A percentile compares a stretch with the other conserved stretches of the same genome.
These are phyloP conservation scores for Clavispora carvajalis DNA, from an alignment of 805 yeast species.

Conservation along the genomic window DNA sequence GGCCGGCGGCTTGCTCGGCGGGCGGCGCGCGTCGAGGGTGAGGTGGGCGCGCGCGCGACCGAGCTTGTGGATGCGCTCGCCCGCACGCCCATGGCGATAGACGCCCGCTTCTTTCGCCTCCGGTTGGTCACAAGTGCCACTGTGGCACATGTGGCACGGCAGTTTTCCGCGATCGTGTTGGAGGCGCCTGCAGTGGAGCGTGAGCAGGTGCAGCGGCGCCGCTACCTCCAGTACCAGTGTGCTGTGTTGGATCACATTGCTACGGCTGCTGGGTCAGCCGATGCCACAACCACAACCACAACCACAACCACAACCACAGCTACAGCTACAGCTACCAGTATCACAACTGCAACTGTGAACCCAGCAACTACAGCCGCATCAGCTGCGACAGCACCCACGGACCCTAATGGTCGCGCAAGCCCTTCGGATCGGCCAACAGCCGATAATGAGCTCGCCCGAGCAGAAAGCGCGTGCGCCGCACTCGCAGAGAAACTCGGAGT, in stretches of 20 bases:
- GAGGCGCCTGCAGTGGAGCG: not conserved
- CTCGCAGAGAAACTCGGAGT: slow-evolving; percentile 4
- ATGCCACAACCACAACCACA: not conserved
- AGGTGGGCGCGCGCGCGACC: slow-evolving; percentile 1
- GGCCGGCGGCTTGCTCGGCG: not conserved
- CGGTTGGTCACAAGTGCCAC: slow-evolving; percentile 4
- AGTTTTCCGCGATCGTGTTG: not conserved
- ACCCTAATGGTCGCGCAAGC: too few relatives aligned
- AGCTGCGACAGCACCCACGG: too few relatives aligned
- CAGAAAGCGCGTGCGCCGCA: slow-evolving; percentile 5
- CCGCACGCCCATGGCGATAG: slow-evolving; percentile 4
- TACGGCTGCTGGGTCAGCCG: not conserved
- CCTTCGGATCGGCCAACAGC: too few relatives aligned
- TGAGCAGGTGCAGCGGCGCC: not conserved
- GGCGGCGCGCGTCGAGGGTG: not conserved
- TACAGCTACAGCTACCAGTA: not conserved
- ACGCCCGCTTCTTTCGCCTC: slow-evolving; percentile 10
- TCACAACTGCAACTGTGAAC: not conserved
- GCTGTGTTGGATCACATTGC: not conserved
- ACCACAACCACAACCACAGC: not conserved
- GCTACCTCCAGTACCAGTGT: slow-evolving; percentile 1
- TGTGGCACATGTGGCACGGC: not conserved
- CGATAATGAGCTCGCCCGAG: slow-evolving; percentile 2
- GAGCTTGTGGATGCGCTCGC: slow-evolving; percentile 3
- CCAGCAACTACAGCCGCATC: not conserved